Conservation (phyloP, 176 grass and related monocot genomes). For the Tillandsia leiboldiana region DNA sequence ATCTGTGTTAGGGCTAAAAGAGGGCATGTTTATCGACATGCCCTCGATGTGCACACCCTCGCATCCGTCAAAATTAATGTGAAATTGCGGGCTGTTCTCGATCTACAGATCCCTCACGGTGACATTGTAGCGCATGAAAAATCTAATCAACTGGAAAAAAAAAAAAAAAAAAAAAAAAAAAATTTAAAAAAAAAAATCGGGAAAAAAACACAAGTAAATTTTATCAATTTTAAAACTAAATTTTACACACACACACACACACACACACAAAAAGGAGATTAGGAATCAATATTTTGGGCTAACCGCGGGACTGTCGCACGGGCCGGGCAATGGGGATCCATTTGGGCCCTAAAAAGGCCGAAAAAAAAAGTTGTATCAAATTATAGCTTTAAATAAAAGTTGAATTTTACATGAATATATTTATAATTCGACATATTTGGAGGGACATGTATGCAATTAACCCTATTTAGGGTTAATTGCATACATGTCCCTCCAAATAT, state of each 20-base stretch:
- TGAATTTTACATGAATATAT: no score
- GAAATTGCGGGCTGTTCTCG: slow-evolving; percentile 77
- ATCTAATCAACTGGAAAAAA: slow-evolving; percentile 42
- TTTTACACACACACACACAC: background rate
- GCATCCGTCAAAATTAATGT: slow-evolving; percentile 72
- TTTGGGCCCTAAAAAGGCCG: slow-evolving; percentile 45
- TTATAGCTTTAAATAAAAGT: background rate
- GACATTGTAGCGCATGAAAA: slow-evolving; percentile 51
- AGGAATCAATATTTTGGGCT: background rate
- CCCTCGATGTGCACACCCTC: slow-evolving; percentile 39
- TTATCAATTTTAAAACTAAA: slow-evolving; percentile 4
- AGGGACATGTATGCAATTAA: no score
- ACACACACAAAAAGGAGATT: background rate
- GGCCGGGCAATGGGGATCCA: slow-evolving; percentile 62
- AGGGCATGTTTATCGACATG: slow-evolving; percentile 43
- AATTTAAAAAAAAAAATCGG: background rate
- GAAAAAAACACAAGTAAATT: background rate
- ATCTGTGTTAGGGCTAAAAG: slow-evolving; percentile 75
- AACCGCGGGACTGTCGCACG: slow-evolving; percentile 73
- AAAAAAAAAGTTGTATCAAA: background rate
- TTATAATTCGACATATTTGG: no score
- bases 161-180: background rate
- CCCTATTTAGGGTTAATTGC: no score
- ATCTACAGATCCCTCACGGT: slow-evolving; percentile 38
- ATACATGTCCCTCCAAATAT: no score